phyloP scores from a whole-genome alignment of 306 rosid species.

The Vicia sativa region DNA sequence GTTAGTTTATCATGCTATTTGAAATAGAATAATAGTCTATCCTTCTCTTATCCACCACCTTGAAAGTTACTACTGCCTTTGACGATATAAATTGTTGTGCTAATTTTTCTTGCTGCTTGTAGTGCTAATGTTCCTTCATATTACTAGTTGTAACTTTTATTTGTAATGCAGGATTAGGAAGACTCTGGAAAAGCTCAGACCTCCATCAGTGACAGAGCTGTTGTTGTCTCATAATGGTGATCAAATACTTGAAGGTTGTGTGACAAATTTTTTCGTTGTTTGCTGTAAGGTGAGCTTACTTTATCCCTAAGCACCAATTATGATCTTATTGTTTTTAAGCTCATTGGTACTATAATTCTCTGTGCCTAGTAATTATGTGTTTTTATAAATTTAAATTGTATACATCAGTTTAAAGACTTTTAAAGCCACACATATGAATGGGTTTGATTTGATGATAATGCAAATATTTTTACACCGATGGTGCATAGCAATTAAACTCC shows the following conservation, averaged over 20 bases:
- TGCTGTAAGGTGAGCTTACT: conserved; percentile 61
- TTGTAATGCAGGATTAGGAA: conserved; percentile 67
- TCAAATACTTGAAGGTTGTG: conserved; percentile 80
- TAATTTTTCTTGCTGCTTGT: conserved; percentile 21
- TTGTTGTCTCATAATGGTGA: conserved; percentile 83
- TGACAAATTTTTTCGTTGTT: conserved; percentile 80
- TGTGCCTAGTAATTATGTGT: no score
- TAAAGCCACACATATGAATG: no score
- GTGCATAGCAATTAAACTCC: no score
- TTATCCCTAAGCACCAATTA: conserved; percentile 12
- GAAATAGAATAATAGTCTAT: neutral
- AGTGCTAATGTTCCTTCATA: conserved; percentile 25
- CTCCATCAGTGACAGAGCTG: conserved; percentile 79
- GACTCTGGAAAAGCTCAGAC: conserved; percentile 77
- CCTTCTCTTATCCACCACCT: no score
- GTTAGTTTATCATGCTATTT: conserved; percentile 46
- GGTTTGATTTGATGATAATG: no score
- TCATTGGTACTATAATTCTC: no score
- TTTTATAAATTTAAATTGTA: no score
- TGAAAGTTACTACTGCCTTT: neutral
- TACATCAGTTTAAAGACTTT: no score
- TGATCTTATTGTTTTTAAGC: neutral
- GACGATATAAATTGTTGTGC: neutral
- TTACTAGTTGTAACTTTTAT: conserved; percentile 12
- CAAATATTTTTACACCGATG: no score